Evolutionary conservation across 2,329 filamentous ascomycete genomes (phyloP), one percentile per base, ranked within the genome.

Genomic region (Hypocrella siamensis): DNA sequence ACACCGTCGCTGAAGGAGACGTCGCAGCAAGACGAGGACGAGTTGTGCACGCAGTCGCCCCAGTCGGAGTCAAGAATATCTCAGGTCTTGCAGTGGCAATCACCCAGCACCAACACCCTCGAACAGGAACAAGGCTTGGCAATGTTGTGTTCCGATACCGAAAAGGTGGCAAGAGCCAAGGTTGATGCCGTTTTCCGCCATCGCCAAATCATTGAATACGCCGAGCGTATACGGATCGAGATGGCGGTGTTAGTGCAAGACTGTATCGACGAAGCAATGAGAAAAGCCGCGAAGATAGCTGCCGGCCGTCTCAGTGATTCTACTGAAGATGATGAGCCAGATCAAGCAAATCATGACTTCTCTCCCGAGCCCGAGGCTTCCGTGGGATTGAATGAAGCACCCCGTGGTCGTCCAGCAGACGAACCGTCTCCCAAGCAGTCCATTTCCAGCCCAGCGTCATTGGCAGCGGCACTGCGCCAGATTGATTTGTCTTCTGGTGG

Each of bases 21-120:
- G 7, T 65, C 71, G 3, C 71, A 78, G 41, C 47, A 53, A 24
- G 53, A 65, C 29, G 65, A 70, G 6, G 78, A 80, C 30, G 85
- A 93, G 39, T 75, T 96, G 39, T 75, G 88, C 29, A 93, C 88
- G 0, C 81, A 94, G 49, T 98, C 90, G 4, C 90, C 90, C 0
- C 83, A 94, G 48, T 98, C 92, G 0, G 90, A 98, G 51, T 90
- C 83, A 27, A 77, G 88, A 19, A 92, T 96, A 43, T 81, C 82
- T 2, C 90, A 98, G 53, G 86, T 98, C 5, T 54, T 92, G 42
- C 85, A 94, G 51, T 98, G 92, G 90, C 85, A 93, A 47, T 93
- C 88, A 5, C 90, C 90, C 1, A 86, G 83, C 45, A 80, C 79
- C 31, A 88, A 88, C 46, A 90, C 85, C 0, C 58, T 93, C 12